Base-by-base conservation (phyloP, 306 rosid genomes). In the Gastrolobium villosum region DNA sequence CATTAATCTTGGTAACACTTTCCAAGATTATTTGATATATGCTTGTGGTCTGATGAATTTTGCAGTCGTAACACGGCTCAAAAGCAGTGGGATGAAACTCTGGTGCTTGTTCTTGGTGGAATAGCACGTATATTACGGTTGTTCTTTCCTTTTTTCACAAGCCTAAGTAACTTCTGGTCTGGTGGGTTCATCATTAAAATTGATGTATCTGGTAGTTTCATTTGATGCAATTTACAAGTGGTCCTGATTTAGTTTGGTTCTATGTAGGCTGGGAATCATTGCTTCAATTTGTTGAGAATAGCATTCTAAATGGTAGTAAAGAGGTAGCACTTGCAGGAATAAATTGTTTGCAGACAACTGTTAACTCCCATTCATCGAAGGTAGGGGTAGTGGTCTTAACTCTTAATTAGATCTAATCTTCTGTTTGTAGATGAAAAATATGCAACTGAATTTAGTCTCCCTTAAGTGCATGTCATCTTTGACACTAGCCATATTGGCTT, bases 11-110 rank as follows among this genome's bases (percentile, higher is more conserved):
- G 6, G 6, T 63, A 59, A 26, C 7, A n/a, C 66, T 53, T 44
- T 75, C 66, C 54, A 53, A 49, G 45, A 37, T 62, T 53, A 11
- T 39, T 56, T 77, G 45, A 9, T 32, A 66, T 63, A n/a, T 46
- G 50, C 32, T 70, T 50, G n/a, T 68, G 10, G 70, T 88, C 36
- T 71, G 52, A 79, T 87, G 40, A 54, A 79, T 78, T 83, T 68
- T 89, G 85, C 91, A 94, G 99, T 85, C 99, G 99, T 70, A 94
- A 94, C 86, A 94, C 99, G 1, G 97, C 95, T 86, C 99, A 94
- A 87, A 94, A 94, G 83, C 99, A 94, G 85, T 94, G 99, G 99
- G 99, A 94, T 79, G 99, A 94, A 86, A 90, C 99, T 34, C 91
- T 94, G 40, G 95, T 92, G 74, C 89, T 94, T 48, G 97, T 94